Evolutionary conservation across 2,329 filamentous ascomycete genomes (phyloP).

Genomic region (Cercospora sp.): DNA sequence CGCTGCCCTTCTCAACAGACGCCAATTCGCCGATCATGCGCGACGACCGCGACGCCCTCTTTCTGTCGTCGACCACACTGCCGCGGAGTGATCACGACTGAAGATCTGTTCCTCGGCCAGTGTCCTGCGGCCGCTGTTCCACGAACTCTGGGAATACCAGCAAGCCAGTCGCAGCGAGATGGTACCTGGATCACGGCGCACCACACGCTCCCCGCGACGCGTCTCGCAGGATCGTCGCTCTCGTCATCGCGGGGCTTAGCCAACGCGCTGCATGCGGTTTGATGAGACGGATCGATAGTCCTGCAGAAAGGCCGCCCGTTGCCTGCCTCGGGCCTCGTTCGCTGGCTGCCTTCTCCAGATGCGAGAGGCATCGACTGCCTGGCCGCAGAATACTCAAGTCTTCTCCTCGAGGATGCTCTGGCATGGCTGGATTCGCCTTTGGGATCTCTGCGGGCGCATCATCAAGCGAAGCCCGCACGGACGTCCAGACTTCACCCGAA

Average conservation of each 20-base stretch:
- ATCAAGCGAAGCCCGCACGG: not conserved
- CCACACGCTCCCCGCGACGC: not conserved
- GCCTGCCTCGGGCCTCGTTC: not conserved
- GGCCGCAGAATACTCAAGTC: not conserved
- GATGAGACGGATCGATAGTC: constrained; percentile 6
- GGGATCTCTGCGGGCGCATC: not conserved
- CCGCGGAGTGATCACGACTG: not conserved
- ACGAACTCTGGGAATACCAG: not conserved
- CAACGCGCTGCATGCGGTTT: constrained; percentile 3
- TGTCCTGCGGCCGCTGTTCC: not conserved
- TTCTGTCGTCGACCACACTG: not conserved
- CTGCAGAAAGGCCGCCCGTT: constrained; percentile 5
- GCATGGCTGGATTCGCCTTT: not conserved
- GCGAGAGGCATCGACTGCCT: not conserved
- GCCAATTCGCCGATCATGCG: not conserved
- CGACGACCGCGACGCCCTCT: not conserved
- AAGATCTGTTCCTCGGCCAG: not conserved
- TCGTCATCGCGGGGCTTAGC: constrained; percentile 7
- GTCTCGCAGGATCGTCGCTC: not conserved
- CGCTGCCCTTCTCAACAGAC: not conserved
- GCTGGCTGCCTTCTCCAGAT: not conserved
- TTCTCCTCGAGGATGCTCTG: not conserved
- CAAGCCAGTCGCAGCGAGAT: not conserved
- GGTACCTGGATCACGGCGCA: constrained; percentile 6
- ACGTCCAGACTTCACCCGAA: not conserved